Evolutionary conservation across 75 land plant genomes (phyloP), one percentile per base, ranked within the genome.

Genomic region (Sequoia sempervirens): DNA sequence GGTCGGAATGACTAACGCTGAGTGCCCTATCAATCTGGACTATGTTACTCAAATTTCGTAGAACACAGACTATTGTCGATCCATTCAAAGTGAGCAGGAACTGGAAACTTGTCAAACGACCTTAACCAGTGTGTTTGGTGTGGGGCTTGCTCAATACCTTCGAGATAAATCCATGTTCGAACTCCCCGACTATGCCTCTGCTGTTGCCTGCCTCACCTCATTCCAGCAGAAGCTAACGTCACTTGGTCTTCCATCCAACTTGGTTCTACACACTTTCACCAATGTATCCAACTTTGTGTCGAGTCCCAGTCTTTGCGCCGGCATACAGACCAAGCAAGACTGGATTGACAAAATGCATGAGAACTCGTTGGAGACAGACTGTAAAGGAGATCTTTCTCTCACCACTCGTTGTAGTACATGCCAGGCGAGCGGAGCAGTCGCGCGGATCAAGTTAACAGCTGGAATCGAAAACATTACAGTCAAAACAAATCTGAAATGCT

Each of bases 151-250:
- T 56, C 80, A 80, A 45, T 89, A 91, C 83, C 94, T 96, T 76
- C 86, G 85, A 47, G 84, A 87, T 6, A 82, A 92, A n/a, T 82
- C 87, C 40, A 26, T 81, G 32, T 96, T 96, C 81, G 86, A 90
- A 82, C 87, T 96, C 18, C 90, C 92, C 28, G 87, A 88, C 82
- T 20, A 79, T 26, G 47, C 88, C 64, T 85, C 96, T 26, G 88
- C 88, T 43, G 68, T 36, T 47, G 86, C 92, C 50, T 96, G 98
- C 89, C 64, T 93, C 66, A 38, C 95, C 89, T 46, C 92, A 15
- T 87, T 88, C 84, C 90, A 90, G 30, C n/a, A 80, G n/a, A n/a
- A 83, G 56, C 84, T 87, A 79, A 23, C 40, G 69, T 64, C 84
- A 14, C 84, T 88, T 32, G 85, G 87, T 68, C 83, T 89, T 30